Percentiles rank a stretch among this genome's conserved stretches.
These are phyloP conservation scores for Malus orientalis DNA, from an alignment of 306 rosid genomes.

Conservation along the genomic window DNA sequence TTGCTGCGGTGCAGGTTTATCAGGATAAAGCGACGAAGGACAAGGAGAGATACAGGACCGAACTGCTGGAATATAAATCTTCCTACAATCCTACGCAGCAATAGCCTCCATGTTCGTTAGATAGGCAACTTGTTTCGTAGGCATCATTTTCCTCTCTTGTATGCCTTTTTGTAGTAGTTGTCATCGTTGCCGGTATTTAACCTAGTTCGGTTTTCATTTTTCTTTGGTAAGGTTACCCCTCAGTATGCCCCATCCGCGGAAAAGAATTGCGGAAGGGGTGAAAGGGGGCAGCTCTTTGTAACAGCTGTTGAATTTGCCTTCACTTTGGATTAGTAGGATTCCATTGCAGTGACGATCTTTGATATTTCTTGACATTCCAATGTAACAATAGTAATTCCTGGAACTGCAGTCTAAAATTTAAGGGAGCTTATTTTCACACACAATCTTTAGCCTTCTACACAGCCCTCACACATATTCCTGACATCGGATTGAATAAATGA, in stretches of 20 bases:
- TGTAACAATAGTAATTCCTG: not conserved
- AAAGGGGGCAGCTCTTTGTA: not conserved
- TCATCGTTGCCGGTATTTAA: not conserved
- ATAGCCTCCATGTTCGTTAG: conserved; percentile 20
- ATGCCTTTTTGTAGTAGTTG: conserved; percentile 1
- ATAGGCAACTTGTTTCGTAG: not conserved
- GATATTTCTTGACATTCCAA: not conserved
- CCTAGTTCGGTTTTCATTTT: not conserved
- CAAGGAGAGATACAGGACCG: conserved; percentile 63
- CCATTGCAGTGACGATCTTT: not conserved
- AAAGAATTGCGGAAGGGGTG: not conserved
- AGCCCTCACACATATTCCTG: no score
- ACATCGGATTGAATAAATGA: not conserved
- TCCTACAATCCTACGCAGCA: conserved; percentile 29
- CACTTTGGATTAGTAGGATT: not conserved
- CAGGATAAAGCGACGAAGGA: conserved; percentile 64
- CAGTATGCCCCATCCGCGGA: not conserved
- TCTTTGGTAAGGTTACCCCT: not conserved
- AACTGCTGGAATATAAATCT: conserved; percentile 57
- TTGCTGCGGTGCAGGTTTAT: conserved; percentile 45
- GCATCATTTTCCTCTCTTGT: conserved; percentile 1
- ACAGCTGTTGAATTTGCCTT: not conserved
- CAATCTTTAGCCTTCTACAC: no score
- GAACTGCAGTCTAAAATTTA: not conserved
- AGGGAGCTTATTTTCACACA: not conserved